These are phyloP conservation scores for Candida albicans DNA, from an alignment of 1,139 yeast species.

Conservation along the genomic window DNA sequence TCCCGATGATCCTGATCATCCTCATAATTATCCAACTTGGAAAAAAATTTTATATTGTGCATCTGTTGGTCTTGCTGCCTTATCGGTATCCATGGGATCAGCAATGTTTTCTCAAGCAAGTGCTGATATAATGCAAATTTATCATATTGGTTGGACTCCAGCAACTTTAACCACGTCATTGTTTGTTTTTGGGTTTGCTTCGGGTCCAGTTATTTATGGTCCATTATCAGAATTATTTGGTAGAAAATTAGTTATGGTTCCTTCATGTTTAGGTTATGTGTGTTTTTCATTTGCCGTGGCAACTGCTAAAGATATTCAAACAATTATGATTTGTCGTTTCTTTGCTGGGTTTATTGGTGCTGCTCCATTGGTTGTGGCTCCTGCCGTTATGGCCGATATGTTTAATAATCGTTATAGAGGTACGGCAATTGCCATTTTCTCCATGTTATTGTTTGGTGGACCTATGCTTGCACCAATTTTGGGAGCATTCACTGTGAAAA, in stretches of 20 bases:
- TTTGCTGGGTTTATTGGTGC: conserved; percentile 43
- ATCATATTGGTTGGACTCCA: conserved; percentile 32
- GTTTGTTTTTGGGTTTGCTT: conserved; percentile 45
- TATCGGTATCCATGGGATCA: conserved; percentile 48
- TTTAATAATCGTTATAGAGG: conserved; percentile 35
- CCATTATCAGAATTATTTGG: conserved; percentile 44
- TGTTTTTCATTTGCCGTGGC: conserved; percentile 41
- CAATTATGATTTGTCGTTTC: conserved; percentile 40
- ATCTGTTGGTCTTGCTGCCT: conserved; percentile 31
- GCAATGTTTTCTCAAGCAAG: conserved; percentile 38
- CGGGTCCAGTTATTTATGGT: conserved; percentile 45
- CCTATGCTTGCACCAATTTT: conserved; percentile 46
- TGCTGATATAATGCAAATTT: conserved; percentile 22
- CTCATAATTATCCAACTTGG: conserved; percentile 44
- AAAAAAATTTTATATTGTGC: conserved; percentile 27
- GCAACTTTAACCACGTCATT: conserved; percentile 42
- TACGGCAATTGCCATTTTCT: conserved; percentile 32
- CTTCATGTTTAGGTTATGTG: conserved; percentile 30
- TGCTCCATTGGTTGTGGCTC: conserved; percentile 41
- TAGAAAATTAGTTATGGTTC: conserved; percentile 29
- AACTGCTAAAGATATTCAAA: conserved; percentile 38
- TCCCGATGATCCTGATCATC: conserved; percentile 49
- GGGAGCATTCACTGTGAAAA: conserved; percentile 35
- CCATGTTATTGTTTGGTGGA: conserved; percentile 41
- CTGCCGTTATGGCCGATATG: conserved; percentile 43